These are phyloP conservation scores for Pseudozyma sp. DNA, from an alignment of 1,284 basidiomycete genomes.

Conservation along the genomic window DNA sequence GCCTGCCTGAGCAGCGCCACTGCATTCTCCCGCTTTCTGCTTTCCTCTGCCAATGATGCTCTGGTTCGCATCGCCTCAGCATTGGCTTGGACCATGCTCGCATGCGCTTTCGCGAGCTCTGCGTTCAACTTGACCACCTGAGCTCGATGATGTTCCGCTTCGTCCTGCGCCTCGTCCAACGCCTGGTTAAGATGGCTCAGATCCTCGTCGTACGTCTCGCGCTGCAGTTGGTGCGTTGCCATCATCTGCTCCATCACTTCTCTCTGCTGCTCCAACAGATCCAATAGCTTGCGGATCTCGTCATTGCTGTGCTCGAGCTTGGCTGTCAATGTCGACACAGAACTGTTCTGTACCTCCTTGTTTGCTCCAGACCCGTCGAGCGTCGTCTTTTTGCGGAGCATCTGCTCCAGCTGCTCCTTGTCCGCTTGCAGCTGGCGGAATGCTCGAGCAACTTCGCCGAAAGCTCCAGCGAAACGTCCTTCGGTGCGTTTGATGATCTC, in stretches of 20 bases:
- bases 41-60: conserved; percentile 34
- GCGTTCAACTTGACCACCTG: conserved; percentile 30
- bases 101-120: conserved; percentile 48
- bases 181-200: conserved; percentile 44
- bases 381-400: conserved; percentile 59
- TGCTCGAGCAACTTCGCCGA: conserved; percentile 52
- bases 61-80: conserved; percentile 41
- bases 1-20: conserved; percentile 29
- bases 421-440: conserved; percentile 63
- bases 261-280: conserved; percentile 60
- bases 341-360: conserved; percentile 44
- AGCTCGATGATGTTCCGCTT: conserved; percentile 26
- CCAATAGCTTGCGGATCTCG: conserved; percentile 60
- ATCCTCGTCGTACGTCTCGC: conserved; percentile 51
- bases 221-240: conserved; percentile 56
- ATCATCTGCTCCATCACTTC: conserved; percentile 64
- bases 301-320: conserved; percentile 45
- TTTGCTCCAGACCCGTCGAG: conserved; percentile 44
- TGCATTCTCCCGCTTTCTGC: conserved; percentile 44
- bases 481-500: conserved; percentile 52
- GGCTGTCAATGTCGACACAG: conserved; percentile 49
- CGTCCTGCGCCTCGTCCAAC: conserved; percentile 27
- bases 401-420: conserved; percentile 54
- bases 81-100: conserved; percentile 32
- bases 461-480: conserved; percentile 55